Conservation (phyloP, 2,329 filamentous ascomycete species). For the Colletotrichum sansevieriae region DNA sequence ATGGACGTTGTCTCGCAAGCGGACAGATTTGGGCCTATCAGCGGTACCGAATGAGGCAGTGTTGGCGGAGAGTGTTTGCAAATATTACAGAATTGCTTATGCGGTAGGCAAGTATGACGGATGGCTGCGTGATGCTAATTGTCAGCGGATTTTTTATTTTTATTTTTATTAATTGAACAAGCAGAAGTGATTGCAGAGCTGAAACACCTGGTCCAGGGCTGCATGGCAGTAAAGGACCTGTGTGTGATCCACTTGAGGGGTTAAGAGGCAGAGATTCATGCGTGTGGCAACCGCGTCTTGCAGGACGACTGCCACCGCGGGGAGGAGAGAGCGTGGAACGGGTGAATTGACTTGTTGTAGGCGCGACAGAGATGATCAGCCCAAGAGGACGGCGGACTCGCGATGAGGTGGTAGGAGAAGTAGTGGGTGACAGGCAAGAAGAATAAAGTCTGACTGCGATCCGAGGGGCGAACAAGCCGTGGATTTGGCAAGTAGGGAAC, state of each 20-base stretch:
- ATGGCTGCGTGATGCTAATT: constrained; percentile 38
- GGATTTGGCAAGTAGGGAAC: constrained; percentile 25
- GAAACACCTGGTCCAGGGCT: constrained; percentile 41
- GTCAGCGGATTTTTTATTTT: constrained; percentile 26
- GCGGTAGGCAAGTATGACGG: constrained; percentile 37
- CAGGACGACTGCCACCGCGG: constrained; percentile 31
- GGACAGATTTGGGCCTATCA: constrained; percentile 31
- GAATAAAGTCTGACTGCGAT: constrained; percentile 25
- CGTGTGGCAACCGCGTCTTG: constrained; percentile 33
- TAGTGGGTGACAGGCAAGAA: not conserved
- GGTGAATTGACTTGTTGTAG: constrained; percentile 18
- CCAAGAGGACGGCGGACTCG: constrained; percentile 2
- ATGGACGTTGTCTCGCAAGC: constrained; percentile 29
- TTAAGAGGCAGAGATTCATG: constrained; percentile 40
- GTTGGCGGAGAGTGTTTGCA: constrained; percentile 33
- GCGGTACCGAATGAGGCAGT: constrained; percentile 20
- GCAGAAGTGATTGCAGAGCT: constrained; percentile 36
- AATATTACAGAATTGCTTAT: constrained; percentile 39
- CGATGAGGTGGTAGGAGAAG: not conserved
- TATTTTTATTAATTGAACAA: constrained; percentile 9
- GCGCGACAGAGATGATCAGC: constrained; percentile 24
- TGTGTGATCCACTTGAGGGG: constrained; percentile 41
- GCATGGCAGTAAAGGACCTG: constrained; percentile 41
- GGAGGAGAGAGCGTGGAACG: constrained; percentile 13
- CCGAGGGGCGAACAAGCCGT: constrained; percentile 20